Evolutionary conservation across 2,329 filamentous ascomycete genomes (phyloP).

Genomic region (Clonostachys solani): DNA sequence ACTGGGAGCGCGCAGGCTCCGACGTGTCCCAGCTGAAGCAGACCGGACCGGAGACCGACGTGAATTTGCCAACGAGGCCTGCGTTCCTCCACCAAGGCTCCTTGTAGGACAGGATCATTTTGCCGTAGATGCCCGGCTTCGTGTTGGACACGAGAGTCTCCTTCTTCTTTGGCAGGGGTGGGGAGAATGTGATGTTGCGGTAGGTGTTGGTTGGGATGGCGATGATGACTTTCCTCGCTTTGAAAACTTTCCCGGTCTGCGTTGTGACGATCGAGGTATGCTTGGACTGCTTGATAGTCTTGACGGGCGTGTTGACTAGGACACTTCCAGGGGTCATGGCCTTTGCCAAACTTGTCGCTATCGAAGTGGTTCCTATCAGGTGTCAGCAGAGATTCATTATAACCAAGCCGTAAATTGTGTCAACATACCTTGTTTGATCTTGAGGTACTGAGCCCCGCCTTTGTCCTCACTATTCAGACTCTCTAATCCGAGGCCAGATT

Average conservation of each 20-base stretch:
- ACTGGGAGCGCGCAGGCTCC: constrained; percentile 11
- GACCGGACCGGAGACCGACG: constrained; percentile 22
- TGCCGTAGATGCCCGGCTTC: constrained; percentile 26
- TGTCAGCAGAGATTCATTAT: too few relatives aligned
- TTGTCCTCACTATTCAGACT: constrained; percentile 3
- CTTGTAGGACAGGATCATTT: constrained; percentile 31
- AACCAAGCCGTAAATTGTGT: neutral
- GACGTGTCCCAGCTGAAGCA: constrained; percentile 19
- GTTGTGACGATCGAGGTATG: constrained; percentile 8
- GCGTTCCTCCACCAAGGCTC: constrained; percentile 38
- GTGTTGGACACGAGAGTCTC: constrained; percentile 16
- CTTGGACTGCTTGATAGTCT: constrained; percentile 7
- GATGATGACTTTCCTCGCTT: constrained; percentile 14
- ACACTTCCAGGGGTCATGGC: constrained; percentile 7
- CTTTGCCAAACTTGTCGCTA: constrained; percentile 5
- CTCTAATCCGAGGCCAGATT: constrained; percentile 5
- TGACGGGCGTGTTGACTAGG: constrained; percentile 9
- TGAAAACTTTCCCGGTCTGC: constrained; percentile 3
- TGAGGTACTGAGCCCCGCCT: constrained; percentile 5
- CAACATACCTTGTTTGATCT: constrained; percentile 5
- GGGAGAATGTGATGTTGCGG: constrained; percentile 12
- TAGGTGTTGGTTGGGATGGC: constrained; percentile 17
- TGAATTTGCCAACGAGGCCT: constrained; percentile 33
- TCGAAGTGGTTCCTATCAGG: constrained; percentile 3
- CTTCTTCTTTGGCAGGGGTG: constrained; percentile 20